Conservation (phyloP, 192 early-diverging fungal species). For the Dimargaris xerosporica region DNA sequence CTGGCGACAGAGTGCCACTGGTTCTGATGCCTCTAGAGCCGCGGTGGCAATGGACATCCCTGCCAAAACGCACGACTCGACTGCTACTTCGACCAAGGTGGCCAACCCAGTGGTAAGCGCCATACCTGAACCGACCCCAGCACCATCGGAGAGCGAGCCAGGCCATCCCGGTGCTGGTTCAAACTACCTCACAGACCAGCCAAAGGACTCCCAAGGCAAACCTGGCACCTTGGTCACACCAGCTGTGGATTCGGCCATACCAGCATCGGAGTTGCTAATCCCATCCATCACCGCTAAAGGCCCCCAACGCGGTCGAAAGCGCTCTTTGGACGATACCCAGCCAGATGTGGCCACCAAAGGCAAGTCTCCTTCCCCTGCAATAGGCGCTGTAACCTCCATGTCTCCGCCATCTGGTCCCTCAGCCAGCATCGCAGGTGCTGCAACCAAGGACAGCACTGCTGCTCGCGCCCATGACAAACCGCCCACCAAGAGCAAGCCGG, state of each 20-base stretch:
- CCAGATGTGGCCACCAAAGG: neutral
- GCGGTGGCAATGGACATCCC: neutral
- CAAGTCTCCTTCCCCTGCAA: neutral
- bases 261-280: too few species aligned
- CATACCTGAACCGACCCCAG: too few species aligned
- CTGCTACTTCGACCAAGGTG: neutral
- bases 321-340: too few species aligned
- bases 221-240: too few species aligned
- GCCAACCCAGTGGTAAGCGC: neutral
- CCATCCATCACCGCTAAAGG: too few species aligned
- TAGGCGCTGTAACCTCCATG: neutral
- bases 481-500: neutral
- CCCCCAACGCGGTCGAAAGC: too few species aligned
- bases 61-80: neutral
- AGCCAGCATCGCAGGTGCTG: neutral
- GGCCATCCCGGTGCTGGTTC: too few species aligned
- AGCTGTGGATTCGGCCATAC: too few species aligned
- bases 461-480: neutral
- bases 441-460: neutral
- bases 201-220: too few species aligned
- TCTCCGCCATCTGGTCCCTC: neutral
- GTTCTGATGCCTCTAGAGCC: neutral
- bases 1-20: conserved; percentile 5
- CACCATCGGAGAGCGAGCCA: too few species aligned
- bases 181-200: too few species aligned